Base-by-base conservation (phyloP, 2,329 filamentous ascomycete species). In the Arthroderma sp. region DNA sequence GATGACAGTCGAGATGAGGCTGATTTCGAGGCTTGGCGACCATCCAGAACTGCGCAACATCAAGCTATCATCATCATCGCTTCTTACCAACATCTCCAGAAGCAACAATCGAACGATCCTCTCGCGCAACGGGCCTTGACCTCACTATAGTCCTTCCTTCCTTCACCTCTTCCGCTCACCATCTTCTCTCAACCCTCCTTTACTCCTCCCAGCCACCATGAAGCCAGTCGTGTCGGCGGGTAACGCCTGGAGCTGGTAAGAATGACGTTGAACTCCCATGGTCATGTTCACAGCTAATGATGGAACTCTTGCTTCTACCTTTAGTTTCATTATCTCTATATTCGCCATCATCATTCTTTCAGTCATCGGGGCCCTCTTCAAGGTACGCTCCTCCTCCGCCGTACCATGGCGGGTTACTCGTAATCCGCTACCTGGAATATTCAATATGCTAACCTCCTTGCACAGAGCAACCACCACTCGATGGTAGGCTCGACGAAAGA, bases 231-330 rank as follows among this genome's bases (percentile, higher is more conserved):
- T 96, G 56, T 83, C 85, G 61, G 81, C 86, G 54, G 77, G 88
- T 70, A 88, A 94, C 70, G 89, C 88, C 60, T 95, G 88, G 87
- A 85, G 81, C 71, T 94, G 88, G 88, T 95, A 72, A 61, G 78
- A 43, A 34, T 22, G 5, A 36, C 39, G 11, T 7, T 31, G 8
- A 43, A 15, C 49, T 53, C 34, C 38, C 30, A 22, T 60, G 22
- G 9, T 32, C 11, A 38, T 32, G 31, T 9, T 40, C 11, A 42
- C 29, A 50, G 57, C 46, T 49, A 40, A 44, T 48, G 7, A 31
- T 40, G 39, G 39, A 30, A 22, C 29, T 36, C 29, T 15, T 43
- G 28, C 32, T 37, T 10, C 27, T 27, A n/a, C 28, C 33, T 53
- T 52, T 53, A 95, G 89, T 74, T 83, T 80, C 50, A 70, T 81